Percentiles rank a stretch among this genome's conserved stretches.
These are phyloP conservation scores for Populus euphratica DNA, from an alignment of 345 rosid genomes.

Conservation along the genomic window DNA sequence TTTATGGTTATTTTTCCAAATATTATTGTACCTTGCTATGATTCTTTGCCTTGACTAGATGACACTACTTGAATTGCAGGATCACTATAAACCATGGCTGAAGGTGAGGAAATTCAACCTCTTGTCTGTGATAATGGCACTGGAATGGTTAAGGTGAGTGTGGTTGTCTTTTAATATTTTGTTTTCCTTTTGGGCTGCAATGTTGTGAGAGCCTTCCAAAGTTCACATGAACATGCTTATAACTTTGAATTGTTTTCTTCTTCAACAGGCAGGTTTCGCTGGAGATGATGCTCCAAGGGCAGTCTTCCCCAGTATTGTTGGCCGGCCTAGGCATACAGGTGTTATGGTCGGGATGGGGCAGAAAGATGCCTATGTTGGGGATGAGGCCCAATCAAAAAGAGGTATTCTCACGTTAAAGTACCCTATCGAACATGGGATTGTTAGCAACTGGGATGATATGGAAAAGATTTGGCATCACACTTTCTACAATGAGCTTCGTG, in stretches of 20 bases:
- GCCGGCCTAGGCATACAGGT: slow-evolving; percentile 64
- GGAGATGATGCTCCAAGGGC: not conserved
- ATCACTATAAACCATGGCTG: slow-evolving; percentile 25
- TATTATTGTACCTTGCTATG: not conserved
- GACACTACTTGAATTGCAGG: not conserved
- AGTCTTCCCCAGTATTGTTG: slow-evolving; percentile 45
- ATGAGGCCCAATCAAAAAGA: slow-evolving; percentile 65
- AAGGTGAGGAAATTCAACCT: slow-evolving; percentile 45
- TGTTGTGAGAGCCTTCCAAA: not conserved
- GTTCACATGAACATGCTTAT: not conserved
- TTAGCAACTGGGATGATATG: slow-evolving; percentile 71
- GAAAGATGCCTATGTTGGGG: slow-evolving; percentile 65
- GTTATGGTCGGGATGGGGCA: slow-evolving; percentile 72
- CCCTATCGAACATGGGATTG: slow-evolving; percentile 64
- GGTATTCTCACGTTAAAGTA: slow-evolving; percentile 61
- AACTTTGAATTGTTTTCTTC: slow-evolving; percentile 6
- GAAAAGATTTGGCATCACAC: slow-evolving; percentile 72
- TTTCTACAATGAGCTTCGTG: slow-evolving; percentile 30
- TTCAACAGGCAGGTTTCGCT: not conserved
- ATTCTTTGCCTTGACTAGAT: not conserved
- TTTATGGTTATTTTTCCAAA: not conserved
- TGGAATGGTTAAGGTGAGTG: slow-evolving; percentile 62
- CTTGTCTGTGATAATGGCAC: slow-evolving; percentile 73
- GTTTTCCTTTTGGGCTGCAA: slow-evolving; percentile 30
- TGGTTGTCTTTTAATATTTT: not conserved